These are phyloP conservation scores for Camelina laxa DNA, from an alignment of 345 rosid species.

Conservation along the genomic window DNA sequence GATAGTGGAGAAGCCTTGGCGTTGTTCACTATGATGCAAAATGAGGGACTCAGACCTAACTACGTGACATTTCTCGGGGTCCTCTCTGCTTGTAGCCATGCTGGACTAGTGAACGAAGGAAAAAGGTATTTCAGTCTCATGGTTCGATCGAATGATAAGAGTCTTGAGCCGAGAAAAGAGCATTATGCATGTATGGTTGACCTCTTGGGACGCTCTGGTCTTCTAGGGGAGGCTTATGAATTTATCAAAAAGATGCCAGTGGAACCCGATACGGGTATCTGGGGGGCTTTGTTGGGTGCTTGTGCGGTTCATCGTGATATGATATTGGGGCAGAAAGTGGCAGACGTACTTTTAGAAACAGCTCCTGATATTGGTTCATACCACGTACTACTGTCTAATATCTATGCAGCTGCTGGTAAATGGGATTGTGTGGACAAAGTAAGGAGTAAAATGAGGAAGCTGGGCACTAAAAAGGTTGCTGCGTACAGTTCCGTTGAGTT, in stretches of 20 bases:
- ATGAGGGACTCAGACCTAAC: constrained; percentile 47
- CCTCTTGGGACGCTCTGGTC: constrained; percentile 52
- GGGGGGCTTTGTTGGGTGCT: constrained; percentile 59
- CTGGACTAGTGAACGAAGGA: constrained; percentile 51
- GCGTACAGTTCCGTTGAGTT: constrained; percentile 64
- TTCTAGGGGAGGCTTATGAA: constrained; percentile 49
- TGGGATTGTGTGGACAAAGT: constrained; percentile 57
- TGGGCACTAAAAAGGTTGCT: constrained; percentile 52
- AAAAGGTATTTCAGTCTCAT: constrained; percentile 44
- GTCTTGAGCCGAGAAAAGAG: constrained; percentile 51
- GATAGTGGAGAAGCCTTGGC: constrained; percentile 52
- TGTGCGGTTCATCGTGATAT: constrained; percentile 55
- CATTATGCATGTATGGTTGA: constrained; percentile 62
- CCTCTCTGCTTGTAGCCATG: constrained; percentile 58
- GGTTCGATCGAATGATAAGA: constrained; percentile 44
- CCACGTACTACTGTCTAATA: constrained; percentile 58
- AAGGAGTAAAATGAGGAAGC: constrained; percentile 53
- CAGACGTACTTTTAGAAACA: constrained; percentile 52
- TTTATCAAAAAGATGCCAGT: constrained; percentile 52
- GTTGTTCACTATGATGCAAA: constrained; percentile 48
- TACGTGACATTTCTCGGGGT: constrained; percentile 52
- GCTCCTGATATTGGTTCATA: constrained; percentile 55
- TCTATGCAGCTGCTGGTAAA: constrained; percentile 56
- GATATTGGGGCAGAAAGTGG: constrained; percentile 52
- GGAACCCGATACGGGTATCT: constrained; percentile 51